Evolutionary conservation across 2,329 filamentous ascomycete species (phyloP), one percentile per base, ranked within the genome.

Genomic region (Alternaria triticina): DNA sequence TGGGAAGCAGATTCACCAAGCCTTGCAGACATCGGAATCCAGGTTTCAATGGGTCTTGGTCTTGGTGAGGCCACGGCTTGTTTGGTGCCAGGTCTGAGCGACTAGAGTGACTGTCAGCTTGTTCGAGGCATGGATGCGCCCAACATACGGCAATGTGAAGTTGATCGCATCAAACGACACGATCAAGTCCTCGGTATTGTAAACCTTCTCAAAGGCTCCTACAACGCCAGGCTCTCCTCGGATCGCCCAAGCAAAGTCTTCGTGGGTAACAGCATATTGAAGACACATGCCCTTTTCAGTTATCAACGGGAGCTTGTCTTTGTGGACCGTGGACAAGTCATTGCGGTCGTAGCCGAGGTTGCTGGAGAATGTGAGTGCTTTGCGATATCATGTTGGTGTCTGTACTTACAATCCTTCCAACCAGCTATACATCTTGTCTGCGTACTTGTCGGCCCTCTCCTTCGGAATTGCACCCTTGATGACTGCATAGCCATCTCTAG

Each of bases 1-100:
- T 78, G 3, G 74, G 77, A 4, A 76, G 62, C 7, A 83, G 66
- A 69, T 86, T 86, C 2, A 86, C 82, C 0, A 86, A 77, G 5
- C 85, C 85, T 62, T 86, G 85, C 3, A 85, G 76, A 65, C 85
- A 87, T 3, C 83, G 79, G 70, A 87, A 85, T 0, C 84, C 85
- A 12, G 77, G 78, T 80, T 80, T 67, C 7, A 50, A 50, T 5
- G 72, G 73, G 22, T 67, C 67, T 36, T 76, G 72, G 28, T 75
- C 73, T 49, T 71, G 67, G 52, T 83, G 81, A 25, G 76, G 74
- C 80, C 81, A 83, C 9, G 62, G 59, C 61, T 72, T 68, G 27
- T 71, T 70, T 22, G 64, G 61, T 5, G 77, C 54, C 27, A 74
- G 70, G 20, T 74, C 67, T 17, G 65, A 71, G 44, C 75, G 74